Evolutionary conservation across 176 grass and related monocot species (phyloP), one percentile per base, ranked within the genome.

Genomic region (Elymus sibiricus): DNA sequence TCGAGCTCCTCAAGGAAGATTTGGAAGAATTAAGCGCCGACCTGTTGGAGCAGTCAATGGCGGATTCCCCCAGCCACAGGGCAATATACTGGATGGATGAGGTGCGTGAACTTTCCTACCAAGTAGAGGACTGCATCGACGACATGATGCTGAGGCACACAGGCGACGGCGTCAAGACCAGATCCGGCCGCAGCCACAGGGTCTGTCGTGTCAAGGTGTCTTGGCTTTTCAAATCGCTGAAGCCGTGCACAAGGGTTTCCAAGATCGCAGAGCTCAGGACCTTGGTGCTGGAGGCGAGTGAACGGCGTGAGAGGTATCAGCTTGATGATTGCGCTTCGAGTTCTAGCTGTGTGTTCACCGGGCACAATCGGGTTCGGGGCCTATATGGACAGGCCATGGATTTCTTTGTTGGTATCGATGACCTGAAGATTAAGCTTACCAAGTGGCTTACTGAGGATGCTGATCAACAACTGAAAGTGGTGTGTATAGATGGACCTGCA

Each of bases 301-400:
- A 78, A 35, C 62, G 83, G 63, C 32, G 40, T 25, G 46, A 78
- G 29, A 69, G 74, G 74, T 85, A 85, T 42, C 32, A 59, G 24
- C 62, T 78, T 40, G 63, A 68, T 0, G 22, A 5, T 1, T 35
- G 14, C 32, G 2, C 22, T 39, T 31, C 63, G 0, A 17, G 37
- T 70, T 34, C 49, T 1, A 24, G 7, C 1, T 37, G 5, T 64
- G 37, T 25, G 4, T 21, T 70, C 56, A 35, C 21, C 10, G 15
- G 1, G 11, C 31, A 84, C 34, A 13, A 17, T 22, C 25, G 2
- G 31, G 9, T 51, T 31, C 49, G 32, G 16, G 27, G 35, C 55
- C 11, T 61, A 49, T 5, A 35, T 70, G 26, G 63, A 31, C 19
- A 9, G 1, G n/a, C 59, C 1, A 14, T 51, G 31, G 27, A 64